These are phyloP conservation scores for Carex scoparia DNA, from an alignment of 176 grass and related monocot genomes.

Conservation along the genomic window DNA sequence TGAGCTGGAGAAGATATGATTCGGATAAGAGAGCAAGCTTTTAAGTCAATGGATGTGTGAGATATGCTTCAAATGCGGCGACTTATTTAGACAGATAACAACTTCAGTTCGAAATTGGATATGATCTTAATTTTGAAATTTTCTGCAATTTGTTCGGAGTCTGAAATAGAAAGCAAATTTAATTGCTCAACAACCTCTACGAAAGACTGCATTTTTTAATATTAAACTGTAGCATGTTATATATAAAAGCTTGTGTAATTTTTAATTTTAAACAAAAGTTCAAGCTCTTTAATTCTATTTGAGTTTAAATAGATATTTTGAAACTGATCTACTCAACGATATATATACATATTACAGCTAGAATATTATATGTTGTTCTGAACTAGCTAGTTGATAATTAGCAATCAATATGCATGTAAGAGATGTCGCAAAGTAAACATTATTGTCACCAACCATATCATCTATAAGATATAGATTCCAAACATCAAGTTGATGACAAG, in stretches of 20 bases:
- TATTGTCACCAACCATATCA: neutral
- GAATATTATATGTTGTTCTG: neutral
- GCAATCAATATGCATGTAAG: neutral
- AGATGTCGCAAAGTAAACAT: neutral
- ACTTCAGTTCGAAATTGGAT: neutral
- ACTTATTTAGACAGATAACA: neutral
- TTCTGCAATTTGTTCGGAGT: neutral
- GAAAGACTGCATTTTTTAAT: too few relatives aligned
- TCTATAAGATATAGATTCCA: neutral
- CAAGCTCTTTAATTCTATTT: too few relatives aligned
- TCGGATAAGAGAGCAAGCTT: neutral
- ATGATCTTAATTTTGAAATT: neutral
- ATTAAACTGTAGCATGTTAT: too few relatives aligned
- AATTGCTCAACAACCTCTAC: too few relatives aligned
- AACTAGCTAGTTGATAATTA: neutral
- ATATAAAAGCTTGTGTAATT: too few relatives aligned
- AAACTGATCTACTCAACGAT: too few relatives aligned
- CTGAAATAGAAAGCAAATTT: too few relatives aligned
- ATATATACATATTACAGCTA: neutral
- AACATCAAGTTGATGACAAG: too few relatives aligned
- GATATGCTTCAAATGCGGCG: neutral
- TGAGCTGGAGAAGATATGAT: neutral
- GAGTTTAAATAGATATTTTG: too few relatives aligned
- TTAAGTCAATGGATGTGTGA: neutral
- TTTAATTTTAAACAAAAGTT: too few relatives aligned